Base-by-base conservation (phyloP, 805 yeast species). In the Jamesozyma hellenica region DNA sequence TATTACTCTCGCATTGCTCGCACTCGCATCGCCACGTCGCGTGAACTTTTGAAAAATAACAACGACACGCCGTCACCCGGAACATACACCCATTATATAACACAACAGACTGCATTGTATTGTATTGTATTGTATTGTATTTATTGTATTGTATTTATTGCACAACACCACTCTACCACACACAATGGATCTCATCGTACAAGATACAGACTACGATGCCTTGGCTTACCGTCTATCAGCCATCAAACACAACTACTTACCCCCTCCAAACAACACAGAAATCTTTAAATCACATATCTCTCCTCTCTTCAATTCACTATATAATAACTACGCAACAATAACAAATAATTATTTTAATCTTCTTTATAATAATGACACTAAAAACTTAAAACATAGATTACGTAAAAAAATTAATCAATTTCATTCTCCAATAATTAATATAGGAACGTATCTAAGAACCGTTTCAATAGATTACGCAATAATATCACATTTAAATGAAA, bases 401-500 rank as follows among this genome's bases (percentile, higher is more conserved):
- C 40, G 45, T 28, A 46, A 51, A 1, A 52, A 49, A 29, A 47
- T 57, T 2, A 43, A 44, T 16, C 49, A 38, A 34, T 38, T 46
- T 2, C 41, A 53, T 13, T 36, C 33, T 17, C 90, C 90, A 0
- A 66, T 81, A 15, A 80, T 82, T 50, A 82, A 81, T 49, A 60
- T 82, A 35, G 88, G 88, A 0, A 79, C 87, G 0, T 81, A 75
- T 55, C 60, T 79, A 16, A 61, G 90, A 28, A 77, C 83, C 0
- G 55, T 50, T 14, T 57, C 75, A 14, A 72, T 81, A 21, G 76
- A 79, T 50, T 78, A 76, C 45, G 35, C 76, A 2, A 32, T 46
- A 15, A 30, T 11, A 11, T 4, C 17, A 13, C n/a, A 21, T 3
- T 9, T 9, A 10, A 18, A 18, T 3, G 3, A 21, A 17, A 21